phyloP scores from a whole-genome alignment of 257 asterid genomes.

The Solanum virginianum region DNA sequence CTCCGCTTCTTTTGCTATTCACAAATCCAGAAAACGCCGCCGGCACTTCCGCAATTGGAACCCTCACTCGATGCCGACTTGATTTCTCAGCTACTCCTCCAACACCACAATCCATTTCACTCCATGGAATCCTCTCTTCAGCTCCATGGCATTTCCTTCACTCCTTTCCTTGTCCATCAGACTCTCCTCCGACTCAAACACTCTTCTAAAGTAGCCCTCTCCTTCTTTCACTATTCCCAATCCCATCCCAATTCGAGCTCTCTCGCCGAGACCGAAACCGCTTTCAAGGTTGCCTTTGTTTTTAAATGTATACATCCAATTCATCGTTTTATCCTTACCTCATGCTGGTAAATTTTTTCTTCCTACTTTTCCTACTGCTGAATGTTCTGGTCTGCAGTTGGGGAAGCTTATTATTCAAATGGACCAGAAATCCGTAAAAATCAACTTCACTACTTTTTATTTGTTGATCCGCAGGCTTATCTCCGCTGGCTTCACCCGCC shows the following conservation, averaged over 20 bases:
- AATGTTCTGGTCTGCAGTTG: constrained; percentile 58
- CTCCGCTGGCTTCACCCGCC: constrained; percentile 58
- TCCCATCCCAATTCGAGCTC: constrained; percentile 16
- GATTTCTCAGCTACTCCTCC: constrained; percentile 51
- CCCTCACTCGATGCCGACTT: constrained; percentile 60
- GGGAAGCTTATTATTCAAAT: constrained; percentile 59
- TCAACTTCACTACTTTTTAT: constrained; percentile 69
- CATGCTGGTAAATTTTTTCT: background rate
- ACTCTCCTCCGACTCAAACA: constrained; percentile 66
- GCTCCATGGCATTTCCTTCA: constrained; percentile 51
- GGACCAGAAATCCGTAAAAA: constrained; percentile 38
- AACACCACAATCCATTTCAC: constrained; percentile 88
- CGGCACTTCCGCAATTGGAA: constrained; percentile 35
- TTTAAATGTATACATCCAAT: background rate
- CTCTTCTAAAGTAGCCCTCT: constrained; percentile 74
- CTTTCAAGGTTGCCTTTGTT: constrained; percentile 21
- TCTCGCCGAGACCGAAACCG: constrained; percentile 31
- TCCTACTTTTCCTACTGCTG: constrained; percentile 1
- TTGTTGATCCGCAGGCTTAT: constrained; percentile 56
- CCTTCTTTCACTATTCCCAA: constrained; percentile 48
- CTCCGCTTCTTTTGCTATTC: background rate
- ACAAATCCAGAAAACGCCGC: constrained; percentile 1
- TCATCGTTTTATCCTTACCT: background rate
- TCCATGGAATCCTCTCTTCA: constrained; percentile 80
- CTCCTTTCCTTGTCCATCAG: constrained; percentile 53